Evolutionary conservation across 768 basidiomycete genomes (phyloP).

Genomic region (Gautieria morchelliformis): DNA sequence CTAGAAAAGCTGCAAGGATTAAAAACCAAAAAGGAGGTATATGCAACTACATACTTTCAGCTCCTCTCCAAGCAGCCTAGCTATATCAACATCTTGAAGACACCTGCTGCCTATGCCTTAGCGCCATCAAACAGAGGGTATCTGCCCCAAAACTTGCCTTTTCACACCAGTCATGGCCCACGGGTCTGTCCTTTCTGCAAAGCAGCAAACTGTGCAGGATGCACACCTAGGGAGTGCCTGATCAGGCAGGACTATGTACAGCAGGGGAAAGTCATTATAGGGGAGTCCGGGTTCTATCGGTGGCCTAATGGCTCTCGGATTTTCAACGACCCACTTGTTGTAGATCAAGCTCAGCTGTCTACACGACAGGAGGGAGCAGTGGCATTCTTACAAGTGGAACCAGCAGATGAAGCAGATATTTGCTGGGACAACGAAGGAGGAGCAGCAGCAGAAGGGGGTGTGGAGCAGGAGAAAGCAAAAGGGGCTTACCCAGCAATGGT

Average conservation of each 20-base stretch:
- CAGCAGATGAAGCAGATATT: not conserved
- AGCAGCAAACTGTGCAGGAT: not conserved
- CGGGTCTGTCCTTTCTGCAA: too few relatives aligned
- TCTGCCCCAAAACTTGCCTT: too few relatives aligned
- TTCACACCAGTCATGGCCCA: too few relatives aligned
- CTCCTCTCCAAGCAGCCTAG: not conserved
- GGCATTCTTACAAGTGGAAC: too few relatives aligned
- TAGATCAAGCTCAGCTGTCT: not conserved
- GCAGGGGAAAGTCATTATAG: not conserved
- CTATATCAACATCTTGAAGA: not conserved
- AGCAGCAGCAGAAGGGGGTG: too few relatives aligned
- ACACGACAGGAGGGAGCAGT: too few relatives aligned
- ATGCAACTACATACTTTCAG: too few relatives aligned
- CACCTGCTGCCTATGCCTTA: not conserved
- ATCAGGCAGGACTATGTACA: not conserved
- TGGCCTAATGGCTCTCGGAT: not conserved
- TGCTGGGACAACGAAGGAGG: not conserved
- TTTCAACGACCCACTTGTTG: not conserved
- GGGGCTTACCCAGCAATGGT: too few relatives aligned
- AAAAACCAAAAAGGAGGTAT: not conserved
- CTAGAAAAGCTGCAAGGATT: not conserved
- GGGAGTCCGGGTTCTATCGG: not conserved
- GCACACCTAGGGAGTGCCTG: not conserved
- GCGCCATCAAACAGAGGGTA: too few relatives aligned
- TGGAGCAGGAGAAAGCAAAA: too few relatives aligned